phyloP scores from a whole-genome alignment of 2,329 filamentous ascomycete genomes.

The Emericellopsis atlantica region DNA sequence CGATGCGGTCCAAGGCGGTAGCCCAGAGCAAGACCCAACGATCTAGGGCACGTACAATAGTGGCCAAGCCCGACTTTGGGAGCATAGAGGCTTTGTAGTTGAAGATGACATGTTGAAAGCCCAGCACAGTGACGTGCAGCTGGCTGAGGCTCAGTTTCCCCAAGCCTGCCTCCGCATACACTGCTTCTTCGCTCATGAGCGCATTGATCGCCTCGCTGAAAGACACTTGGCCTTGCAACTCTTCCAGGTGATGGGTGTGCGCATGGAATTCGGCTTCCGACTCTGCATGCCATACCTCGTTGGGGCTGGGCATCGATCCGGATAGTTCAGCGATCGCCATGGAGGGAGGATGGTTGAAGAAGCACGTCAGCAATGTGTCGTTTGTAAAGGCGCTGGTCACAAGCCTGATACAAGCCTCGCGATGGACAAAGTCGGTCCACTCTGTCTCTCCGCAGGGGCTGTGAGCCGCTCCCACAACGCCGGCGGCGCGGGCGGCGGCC shows the following conservation, averaged over 20 bases:
- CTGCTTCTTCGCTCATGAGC: background rate
- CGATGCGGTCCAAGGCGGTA: background rate
- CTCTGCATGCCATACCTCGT: background rate
- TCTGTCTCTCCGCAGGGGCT: background rate
- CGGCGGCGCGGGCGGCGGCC: background rate
- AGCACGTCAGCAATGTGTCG: background rate
- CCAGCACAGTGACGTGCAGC: background rate
- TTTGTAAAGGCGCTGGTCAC: background rate
- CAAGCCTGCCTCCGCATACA: background rate
- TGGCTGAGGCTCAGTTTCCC: background rate
- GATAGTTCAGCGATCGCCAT: background rate
- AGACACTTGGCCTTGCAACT: background rate
- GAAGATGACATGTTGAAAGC: background rate
- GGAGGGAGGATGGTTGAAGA: background rate
- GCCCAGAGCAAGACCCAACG: background rate
- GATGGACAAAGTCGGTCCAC: background rate
- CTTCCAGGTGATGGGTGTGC: background rate
- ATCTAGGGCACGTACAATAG: background rate
- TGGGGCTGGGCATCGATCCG: background rate
- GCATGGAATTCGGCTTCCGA: background rate
- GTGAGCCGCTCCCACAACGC: background rate
- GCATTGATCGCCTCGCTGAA: background rate
- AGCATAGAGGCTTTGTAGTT: background rate
- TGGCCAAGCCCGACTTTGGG: background rate
- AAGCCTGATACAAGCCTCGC: background rate